phyloP scores from a whole-genome alignment of 2,329 filamentous ascomycete genomes.

The Huntiella moniliformis region DNA sequence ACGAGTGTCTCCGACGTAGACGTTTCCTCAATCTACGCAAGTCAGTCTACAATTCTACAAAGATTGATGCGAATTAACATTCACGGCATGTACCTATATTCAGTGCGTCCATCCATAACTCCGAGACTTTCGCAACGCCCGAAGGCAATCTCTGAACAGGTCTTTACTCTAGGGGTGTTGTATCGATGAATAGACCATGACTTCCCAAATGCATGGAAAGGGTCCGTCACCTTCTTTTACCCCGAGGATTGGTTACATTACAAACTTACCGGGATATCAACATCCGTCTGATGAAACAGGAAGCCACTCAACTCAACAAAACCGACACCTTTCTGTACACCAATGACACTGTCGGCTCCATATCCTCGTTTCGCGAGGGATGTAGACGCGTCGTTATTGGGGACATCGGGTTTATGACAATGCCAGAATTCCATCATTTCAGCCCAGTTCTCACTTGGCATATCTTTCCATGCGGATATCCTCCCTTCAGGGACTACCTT shows the following conservation, averaged over 20 bases:
- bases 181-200: slow-evolving; percentile 48
- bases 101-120: too few relatives aligned
- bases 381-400: slow-evolving; percentile 15
- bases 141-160: too few relatives aligned
- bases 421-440: slow-evolving; percentile 99
- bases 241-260: slow-evolving; percentile 15
- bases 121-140: too few relatives aligned
- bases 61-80: too few relatives aligned
- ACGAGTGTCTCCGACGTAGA: background rate
- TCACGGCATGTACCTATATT: too few relatives aligned
- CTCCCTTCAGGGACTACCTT: slow-evolving; percentile 21
- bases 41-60: too few relatives aligned
- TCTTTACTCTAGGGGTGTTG: slow-evolving; percentile 43
- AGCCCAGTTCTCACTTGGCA: slow-evolving; percentile 94
- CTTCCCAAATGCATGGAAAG: slow-evolving; percentile 15
- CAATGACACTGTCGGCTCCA: slow-evolving; percentile 58
- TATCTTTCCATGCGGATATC: slow-evolving; percentile 59
- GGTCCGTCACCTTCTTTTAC: slow-evolving; percentile 44
- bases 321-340: slow-evolving; percentile 45
- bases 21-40: too few relatives aligned
- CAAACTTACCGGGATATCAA: slow-evolving; percentile 17
- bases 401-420: slow-evolving; percentile 73
- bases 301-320: slow-evolving; percentile 71
- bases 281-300: slow-evolving; percentile 50
- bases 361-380: slow-evolving; percentile 50